Evolutionary conservation across 2,329 filamentous ascomycete genomes (phyloP).

Genomic region (Colletotrichum eleusines): DNA sequence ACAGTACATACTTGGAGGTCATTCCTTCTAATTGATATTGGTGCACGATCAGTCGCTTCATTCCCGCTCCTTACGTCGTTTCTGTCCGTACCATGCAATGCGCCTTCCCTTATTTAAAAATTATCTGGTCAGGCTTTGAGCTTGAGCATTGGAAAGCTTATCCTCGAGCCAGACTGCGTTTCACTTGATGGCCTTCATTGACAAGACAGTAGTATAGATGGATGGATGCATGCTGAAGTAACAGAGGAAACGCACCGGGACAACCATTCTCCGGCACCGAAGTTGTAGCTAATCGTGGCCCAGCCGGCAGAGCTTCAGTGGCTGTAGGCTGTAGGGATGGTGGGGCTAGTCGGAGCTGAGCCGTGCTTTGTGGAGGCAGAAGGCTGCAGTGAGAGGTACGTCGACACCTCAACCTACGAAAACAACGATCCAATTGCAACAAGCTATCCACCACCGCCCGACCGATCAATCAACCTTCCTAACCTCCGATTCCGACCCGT

Average conservation of each 20-base stretch:
- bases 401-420: constrained; percentile 38
- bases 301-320: constrained; percentile 31
- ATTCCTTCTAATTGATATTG: constrained; percentile 23
- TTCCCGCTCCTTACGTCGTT: not conserved
- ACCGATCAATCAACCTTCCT: constrained; percentile 9
- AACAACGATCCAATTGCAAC: constrained; percentile 40
- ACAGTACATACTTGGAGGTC: constrained; percentile 26
- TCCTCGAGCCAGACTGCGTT: not conserved
- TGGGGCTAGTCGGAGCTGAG: constrained; percentile 31
- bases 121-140: too few relatives aligned
- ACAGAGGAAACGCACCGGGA: not conserved
- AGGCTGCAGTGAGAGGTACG: constrained; percentile 41
- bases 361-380: constrained; percentile 34
- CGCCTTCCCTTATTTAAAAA: too few relatives aligned
- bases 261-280: not conserved
- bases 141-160: not conserved
- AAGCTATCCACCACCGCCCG: constrained; percentile 29
- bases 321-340: not conserved
- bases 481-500: constrained; percentile 5
- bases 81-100: too few relatives aligned
- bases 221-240: not conserved
- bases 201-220: not conserved
- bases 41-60: not conserved
- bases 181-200: not conserved
- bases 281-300: constrained; percentile 1